Evolutionary conservation across 2,329 filamentous ascomycete species (phyloP).

Genomic region (Epichloe aotearoae): DNA sequence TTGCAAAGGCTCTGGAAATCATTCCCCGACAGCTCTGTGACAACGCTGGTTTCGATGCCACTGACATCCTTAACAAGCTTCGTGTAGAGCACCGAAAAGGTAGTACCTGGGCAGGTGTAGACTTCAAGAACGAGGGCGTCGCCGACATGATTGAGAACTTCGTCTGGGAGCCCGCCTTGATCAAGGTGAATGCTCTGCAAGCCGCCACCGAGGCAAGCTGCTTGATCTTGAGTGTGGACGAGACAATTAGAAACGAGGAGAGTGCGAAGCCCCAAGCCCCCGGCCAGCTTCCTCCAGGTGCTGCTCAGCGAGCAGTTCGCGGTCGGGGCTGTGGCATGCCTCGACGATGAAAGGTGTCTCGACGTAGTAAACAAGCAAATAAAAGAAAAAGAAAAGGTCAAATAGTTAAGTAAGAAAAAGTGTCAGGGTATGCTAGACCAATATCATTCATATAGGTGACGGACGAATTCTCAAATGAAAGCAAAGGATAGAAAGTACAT

Average conservation of each 20-base stretch:
- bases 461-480: not conserved
- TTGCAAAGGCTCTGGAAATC: slow-evolving; percentile 92
- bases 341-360: slow-evolving; percentile 41
- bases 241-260: slow-evolving; percentile 98
- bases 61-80: slow-evolving; percentile 91
- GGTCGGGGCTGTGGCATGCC: slow-evolving; percentile 84
- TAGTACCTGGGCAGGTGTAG: slow-evolving; percentile 87
- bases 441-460: not conserved
- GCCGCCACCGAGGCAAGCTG: slow-evolving; percentile 92
- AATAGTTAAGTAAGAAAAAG: not conserved
- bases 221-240: slow-evolving; percentile 89
- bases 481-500: not conserved
- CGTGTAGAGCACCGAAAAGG: slow-evolving; percentile 94
- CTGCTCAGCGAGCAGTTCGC: slow-evolving; percentile 77
- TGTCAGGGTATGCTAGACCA: not conserved
- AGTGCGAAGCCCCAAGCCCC: slow-evolving; percentile 74
- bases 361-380: not conserved
- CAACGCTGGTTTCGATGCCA: slow-evolving; percentile 96
- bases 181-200: slow-evolving; percentile 96
- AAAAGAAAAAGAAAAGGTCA: slow-evolving; percentile 1
- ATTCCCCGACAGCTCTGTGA: slow-evolving; percentile 96
- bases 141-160: slow-evolving; percentile 90
- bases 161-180: slow-evolving; percentile 91
- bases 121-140: slow-evolving; percentile 85
- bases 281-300: slow-evolving; percentile 61